Evolutionary conservation across 306 rosid genomes (phyloP), one percentile per base, ranked within the genome.

Genomic region (Spatholobus suberectus): DNA sequence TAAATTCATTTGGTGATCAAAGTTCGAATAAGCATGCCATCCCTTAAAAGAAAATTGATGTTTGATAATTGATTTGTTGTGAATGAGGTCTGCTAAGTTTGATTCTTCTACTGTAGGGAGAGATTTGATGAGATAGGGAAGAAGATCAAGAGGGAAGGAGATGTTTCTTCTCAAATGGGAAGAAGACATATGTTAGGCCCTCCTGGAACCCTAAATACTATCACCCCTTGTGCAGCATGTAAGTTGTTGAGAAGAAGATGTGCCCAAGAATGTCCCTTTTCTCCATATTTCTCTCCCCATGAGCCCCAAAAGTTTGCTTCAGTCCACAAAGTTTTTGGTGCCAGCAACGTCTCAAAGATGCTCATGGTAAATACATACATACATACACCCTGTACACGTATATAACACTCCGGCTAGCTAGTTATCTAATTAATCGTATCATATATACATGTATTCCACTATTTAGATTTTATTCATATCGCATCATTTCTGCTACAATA

Each of bases 321-420:
- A 8, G 99, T 96, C 70, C 99, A 96, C 90, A 96, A 92, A 83
- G 94, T 96, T 78, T 94, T 96, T 40, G 98, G 99, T 47, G 99
- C 99, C 40, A 96, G 99, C 90, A 96, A 96, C 81, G 99, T 96
- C 76, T 93, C 99, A 11, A 96, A 96, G 92, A 89, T 96, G 98
- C 93, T 96, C 4, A 91, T 91, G 98, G 98, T 92, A 90, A 4
- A 51, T 10, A 78, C 4, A 46, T 10, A 15, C 3, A 29, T 15
- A 23, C 0, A 32, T 32, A 27, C 23, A 49, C 9, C 24, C 15
- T 2, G 6, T 73, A 24, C 2, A n/a, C 20, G 62, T 5, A 54
- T 6, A 8, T 6, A 40, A 74, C 73, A 29, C 73, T 55, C n/a
- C n/a, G 18, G 34, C 51, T 73, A 52, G 11, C 14, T 44, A 58